These are phyloP conservation scores for Calonectria pseudoturangicola DNA, from an alignment of 2,329 filamentous ascomycete genomes.

Conservation along the genomic window DNA sequence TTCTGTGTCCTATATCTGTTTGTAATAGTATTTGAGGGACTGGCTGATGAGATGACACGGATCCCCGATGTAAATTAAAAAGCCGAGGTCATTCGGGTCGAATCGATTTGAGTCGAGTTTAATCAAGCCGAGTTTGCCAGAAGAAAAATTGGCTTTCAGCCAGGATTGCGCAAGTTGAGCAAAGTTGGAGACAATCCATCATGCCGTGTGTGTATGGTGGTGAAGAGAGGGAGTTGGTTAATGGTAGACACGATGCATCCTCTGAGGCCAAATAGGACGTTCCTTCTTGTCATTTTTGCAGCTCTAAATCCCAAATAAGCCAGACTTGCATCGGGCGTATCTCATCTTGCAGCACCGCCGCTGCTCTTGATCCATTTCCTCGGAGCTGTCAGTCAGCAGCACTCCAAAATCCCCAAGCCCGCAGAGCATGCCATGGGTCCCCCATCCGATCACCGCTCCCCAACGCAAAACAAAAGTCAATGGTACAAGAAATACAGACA, in stretches of 20 bases:
- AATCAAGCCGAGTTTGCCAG: conserved; percentile 30
- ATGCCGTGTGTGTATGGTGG: not conserved
- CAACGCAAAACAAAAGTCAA: conserved; percentile 23
- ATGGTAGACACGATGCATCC: no score
- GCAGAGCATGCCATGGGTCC: conserved; percentile 18
- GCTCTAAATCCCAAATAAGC: conserved; percentile 9
- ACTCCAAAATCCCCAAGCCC: not conserved
- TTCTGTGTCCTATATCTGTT: conserved; percentile 26
- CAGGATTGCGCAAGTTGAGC: conserved; percentile 4
- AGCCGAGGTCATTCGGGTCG: conserved; percentile 16
- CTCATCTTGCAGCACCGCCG: conserved; percentile 15
- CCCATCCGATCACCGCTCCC: conserved; percentile 18
- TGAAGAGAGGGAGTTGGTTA: not conserved
- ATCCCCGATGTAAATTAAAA: conserved; percentile 12
- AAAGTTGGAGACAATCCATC: not conserved
- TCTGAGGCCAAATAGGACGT: not conserved
- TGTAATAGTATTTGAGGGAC: conserved; percentile 34
- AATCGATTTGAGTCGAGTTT: conserved; percentile 37
- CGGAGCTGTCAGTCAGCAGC: conserved; percentile 31
- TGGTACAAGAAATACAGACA: conserved; percentile 9
- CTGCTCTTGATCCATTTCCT: conserved; percentile 22
- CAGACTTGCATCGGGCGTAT: not conserved
- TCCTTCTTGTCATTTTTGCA: not conserved
- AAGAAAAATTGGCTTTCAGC: conserved; percentile 20
- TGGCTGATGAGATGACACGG: conserved; percentile 28